Base-by-base conservation (phyloP, 805 yeast species). In the Yamadazyma ubonensis region DNA sequence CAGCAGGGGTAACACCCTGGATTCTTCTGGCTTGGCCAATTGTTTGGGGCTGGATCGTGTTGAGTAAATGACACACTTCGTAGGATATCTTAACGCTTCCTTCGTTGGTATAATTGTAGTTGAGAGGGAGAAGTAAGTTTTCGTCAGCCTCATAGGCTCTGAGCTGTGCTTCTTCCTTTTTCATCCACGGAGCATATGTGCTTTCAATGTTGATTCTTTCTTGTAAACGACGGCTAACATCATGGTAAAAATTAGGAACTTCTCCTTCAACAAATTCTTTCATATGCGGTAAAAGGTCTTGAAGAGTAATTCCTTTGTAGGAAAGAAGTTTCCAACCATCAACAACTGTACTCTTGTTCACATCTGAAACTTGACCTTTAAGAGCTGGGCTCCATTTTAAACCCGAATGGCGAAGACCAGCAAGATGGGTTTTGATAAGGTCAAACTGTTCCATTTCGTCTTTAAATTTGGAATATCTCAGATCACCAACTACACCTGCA, bases 1-100 rank as follows among this genome's bases (percentile, higher is more conserved):
- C 93, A 0, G 96, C 91, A 0, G 98, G 96, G 0, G 98, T 91
- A 2, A 93, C 81, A 0, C 99, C 98, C 54, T 93, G 95, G 9
- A 91, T 84, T 50, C 98, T 72, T 57, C 96, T 75, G 0, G 98
- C 98, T 58, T 93, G 98, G 0, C 98, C 98, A 32, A 93, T 78
- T 0, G 97, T 93, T 39, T 78, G 78, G 0, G 99, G 99, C 45
- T 86, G 83, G 11, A 87, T 79, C 8, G 73, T 71, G 52, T 87
- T 86, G 39, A 93, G 67, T 8, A 85, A 63, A 12, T 67, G 70
- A 41, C 84, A 76, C 20, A 81, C 90, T 55, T 91, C 97, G 18
- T 76, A 71, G 2, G 95, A 85, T n/a, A 91, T 62, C 41, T 66
- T 68, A 27, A 67, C 39, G 18, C 50, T 59, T 0, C 86, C 77